These are phyloP conservation scores for Fomitopsis serialis DNA, from an alignment of 768 basidiomycete species.

Conservation along the genomic window DNA sequence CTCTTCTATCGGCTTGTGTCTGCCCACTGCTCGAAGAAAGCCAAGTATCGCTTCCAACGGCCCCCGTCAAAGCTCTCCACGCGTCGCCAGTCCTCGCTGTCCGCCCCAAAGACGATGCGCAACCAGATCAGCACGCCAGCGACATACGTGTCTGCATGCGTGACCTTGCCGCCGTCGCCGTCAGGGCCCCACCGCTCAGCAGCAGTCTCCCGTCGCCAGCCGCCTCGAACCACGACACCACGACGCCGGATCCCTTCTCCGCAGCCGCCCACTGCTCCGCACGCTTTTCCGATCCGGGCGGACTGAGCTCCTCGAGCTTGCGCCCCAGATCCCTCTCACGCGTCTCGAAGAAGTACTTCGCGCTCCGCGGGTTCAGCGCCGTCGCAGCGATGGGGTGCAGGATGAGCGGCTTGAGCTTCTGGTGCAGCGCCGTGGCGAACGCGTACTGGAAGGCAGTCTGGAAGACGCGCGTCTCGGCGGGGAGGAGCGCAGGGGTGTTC, in stretches of 20 bases:
- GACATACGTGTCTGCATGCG: slow-evolving; percentile 31
- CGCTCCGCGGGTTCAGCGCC: slow-evolving; percentile 7
- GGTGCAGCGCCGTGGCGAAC: slow-evolving; percentile 7
- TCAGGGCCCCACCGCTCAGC: slow-evolving; percentile 12
- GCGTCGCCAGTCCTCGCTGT: slow-evolving; percentile 27
- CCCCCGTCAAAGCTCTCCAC: slow-evolving; percentile 32
- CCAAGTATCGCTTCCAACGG: slow-evolving; percentile 30
- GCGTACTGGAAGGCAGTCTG: slow-evolving; percentile 18
- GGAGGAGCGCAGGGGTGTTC: slow-evolving; percentile 29
- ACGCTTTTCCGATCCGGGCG: slow-evolving; percentile 8
- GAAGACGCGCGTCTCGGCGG: slow-evolving; percentile 24
- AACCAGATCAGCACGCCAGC: slow-evolving; percentile 32
- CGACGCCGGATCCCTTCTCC: not conserved
- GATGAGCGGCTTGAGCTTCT: slow-evolving; percentile 3
- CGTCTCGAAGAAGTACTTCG: slow-evolving; percentile 27
- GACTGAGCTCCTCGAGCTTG: slow-evolving; percentile 31
- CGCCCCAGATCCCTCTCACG: slow-evolving; percentile 27
- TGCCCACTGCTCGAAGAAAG: slow-evolving; percentile 23
- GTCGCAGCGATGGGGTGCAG: slow-evolving; percentile 3
- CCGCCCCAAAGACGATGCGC: slow-evolving; percentile 20
- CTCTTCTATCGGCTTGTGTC: not conserved
- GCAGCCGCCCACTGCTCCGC: not conserved
- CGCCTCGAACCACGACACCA: slow-evolving; percentile 6
- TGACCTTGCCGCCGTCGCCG: slow-evolving; percentile 22
- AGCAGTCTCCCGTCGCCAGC: slow-evolving; percentile 23